Conservation (phyloP, 2,329 filamentous ascomycete species). For the Claviceps quebecensis region DNA sequence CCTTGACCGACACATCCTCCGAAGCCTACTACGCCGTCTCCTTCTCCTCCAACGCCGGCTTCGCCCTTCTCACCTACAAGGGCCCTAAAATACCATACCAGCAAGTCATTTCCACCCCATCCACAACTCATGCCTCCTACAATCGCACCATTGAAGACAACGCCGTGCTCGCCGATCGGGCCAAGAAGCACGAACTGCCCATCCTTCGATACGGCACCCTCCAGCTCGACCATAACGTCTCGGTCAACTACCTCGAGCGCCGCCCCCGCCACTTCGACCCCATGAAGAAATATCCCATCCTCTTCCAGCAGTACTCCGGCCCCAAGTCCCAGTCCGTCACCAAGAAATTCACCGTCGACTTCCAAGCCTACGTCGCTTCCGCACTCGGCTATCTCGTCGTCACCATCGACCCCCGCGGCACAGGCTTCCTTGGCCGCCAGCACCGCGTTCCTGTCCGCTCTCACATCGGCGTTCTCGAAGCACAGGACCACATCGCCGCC, state of each 20-base stretch:
- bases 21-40: constrained; percentile 71
- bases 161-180: constrained; percentile 49
- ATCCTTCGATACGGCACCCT: constrained; percentile 71
- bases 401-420: constrained; percentile 86
- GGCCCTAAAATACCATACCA: constrained; percentile 86
- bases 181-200: constrained; percentile 66
- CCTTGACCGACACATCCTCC: constrained; percentile 58
- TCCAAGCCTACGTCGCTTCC: constrained; percentile 78
- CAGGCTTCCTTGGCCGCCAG: constrained; percentile 76
- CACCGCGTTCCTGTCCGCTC: constrained; percentile 71
- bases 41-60: constrained; percentile 73
- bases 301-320: constrained; percentile 91
- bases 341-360: constrained; percentile 72
- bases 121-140: constrained; percentile 43
- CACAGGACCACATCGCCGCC: constrained; percentile 79
- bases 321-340: constrained; percentile 83
- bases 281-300: constrained; percentile 76
- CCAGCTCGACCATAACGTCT: constrained; percentile 61
- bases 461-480: constrained; percentile 73
- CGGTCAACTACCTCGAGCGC: constrained; percentile 62
- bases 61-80: constrained; percentile 68
- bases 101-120: constrained; percentile 73
- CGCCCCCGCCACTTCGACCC: constrained; percentile 79
- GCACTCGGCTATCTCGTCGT: constrained; percentile 84
- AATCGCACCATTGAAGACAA: constrained; percentile 71